Base-by-base conservation (phyloP, 2,329 filamentous ascomycete genomes). In the Calonectria fujianensis region DNA sequence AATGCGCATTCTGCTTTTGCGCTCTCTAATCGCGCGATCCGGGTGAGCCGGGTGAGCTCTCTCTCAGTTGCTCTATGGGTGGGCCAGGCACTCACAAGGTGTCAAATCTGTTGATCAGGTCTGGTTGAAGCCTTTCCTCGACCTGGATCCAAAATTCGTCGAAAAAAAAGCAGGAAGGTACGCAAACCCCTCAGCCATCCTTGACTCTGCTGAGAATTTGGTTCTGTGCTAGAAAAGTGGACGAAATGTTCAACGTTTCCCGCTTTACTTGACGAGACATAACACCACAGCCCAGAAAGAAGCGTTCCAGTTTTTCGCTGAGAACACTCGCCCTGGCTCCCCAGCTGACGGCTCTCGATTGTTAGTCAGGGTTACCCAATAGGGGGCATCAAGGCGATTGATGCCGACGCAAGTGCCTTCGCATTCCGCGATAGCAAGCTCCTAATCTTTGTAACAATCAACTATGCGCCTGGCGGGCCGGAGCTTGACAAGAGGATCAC, bases 301-400 rank as follows among this genome's bases (percentile, higher is more conserved):
- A 20, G 78, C 74, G 2, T 79, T 73, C 63, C 7, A 72, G 11
- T 57, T 77, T 13, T 81, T 80, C 2, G 61, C 79, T 2, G n/a
- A 66, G 6, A 72, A 75, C 8, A 77, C 74, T 1, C 52, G 73
- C 0, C 39, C 61, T 0, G 24, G 45, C 29, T 74, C 78, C 5
- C 76, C 74, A 10, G 77, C 78, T 20, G 75, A 69, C 50, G 70
- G 57, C 24, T 79, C 80, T 3, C 83, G 91, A 48, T 88, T 91
- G 82, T 87, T 91, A 86, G 89, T 91, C 69, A 90, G 92, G 88
- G 88, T 3, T 92, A 91, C 80, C 85, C 89, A 1, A 82, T 80
- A 8, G 80, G 86, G 24, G 90, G 86, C 1, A 86, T 81, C 0
- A 72, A 75, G 3, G 64, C 61, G 0, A 54, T 61, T 0, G 20